Percentiles rank a stretch among this genome's conserved stretches.
These are phyloP conservation scores for Verticillium klebahnii DNA, from an alignment of 2,329 filamentous ascomycete species.

Conservation along the genomic window DNA sequence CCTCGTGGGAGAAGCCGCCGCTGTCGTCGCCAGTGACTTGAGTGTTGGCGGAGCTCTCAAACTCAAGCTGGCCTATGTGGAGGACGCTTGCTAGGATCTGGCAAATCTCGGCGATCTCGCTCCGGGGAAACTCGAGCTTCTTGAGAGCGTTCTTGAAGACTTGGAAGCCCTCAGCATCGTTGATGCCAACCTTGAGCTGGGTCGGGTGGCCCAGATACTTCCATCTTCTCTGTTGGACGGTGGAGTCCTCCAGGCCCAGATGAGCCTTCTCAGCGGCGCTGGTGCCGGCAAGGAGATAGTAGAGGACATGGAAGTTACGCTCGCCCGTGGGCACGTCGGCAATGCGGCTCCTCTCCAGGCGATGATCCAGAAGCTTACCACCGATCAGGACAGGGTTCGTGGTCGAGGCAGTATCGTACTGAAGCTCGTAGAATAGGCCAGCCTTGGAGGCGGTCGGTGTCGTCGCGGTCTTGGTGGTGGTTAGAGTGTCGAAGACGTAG, in stretches of 20 bases:
- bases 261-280: slow-evolving; percentile 87
- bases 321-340: slow-evolving; percentile 91
- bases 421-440: slow-evolving; percentile 90
- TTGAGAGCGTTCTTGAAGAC: slow-evolving; percentile 94
- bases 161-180: slow-evolving; percentile 92
- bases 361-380: slow-evolving; percentile 90
- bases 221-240: slow-evolving; percentile 71
- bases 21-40: slow-evolving; percentile 81
- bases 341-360: slow-evolving; percentile 86
- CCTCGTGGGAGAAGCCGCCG: slow-evolving; percentile 93
- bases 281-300: slow-evolving; percentile 91
- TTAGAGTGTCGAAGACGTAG: slow-evolving; percentile 93
- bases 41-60: slow-evolving; percentile 76
- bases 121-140: slow-evolving; percentile 88
- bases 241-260: slow-evolving; percentile 56
- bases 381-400: slow-evolving; percentile 85
- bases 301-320: slow-evolving; percentile 92
- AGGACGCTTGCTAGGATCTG: slow-evolving; percentile 90
- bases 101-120: slow-evolving; percentile 94
- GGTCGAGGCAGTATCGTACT: slow-evolving; percentile 87
- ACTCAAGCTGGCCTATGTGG: slow-evolving; percentile 97
- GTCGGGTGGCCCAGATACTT: slow-evolving; percentile 94
- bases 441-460: slow-evolving; percentile 95
- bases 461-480: slow-evolving; percentile 93
- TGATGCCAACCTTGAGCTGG: slow-evolving; percentile 94